phyloP scores from a whole-genome alignment of 192 early-diverging fungal genomes.

The Geranomyces variabilis region DNA sequence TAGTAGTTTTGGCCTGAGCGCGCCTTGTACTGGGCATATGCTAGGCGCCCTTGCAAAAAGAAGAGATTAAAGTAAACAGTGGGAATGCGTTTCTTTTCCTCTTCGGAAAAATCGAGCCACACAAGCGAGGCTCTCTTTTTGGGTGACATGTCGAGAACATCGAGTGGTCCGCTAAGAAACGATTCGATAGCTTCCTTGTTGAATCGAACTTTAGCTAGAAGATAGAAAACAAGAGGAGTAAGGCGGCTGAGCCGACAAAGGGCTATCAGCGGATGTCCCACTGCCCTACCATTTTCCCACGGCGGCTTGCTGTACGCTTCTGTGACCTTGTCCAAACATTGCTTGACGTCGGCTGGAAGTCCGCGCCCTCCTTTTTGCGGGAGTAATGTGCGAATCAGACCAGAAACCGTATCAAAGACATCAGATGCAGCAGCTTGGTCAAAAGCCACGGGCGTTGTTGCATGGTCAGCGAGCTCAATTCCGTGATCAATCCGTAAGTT shows the following conservation, averaged over 20 bases:
- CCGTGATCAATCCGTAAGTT: conserved; percentile 40
- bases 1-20: conserved; percentile 30
- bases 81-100: neutral
- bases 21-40: conserved; percentile 51
- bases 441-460: conserved; percentile 48
- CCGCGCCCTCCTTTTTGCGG: conserved; percentile 35
- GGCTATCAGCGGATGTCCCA: neutral
- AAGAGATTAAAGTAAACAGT: conserved; percentile 61
- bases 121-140: neutral
- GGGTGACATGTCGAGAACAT: conserved; percentile 1
- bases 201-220: conserved; percentile 6
- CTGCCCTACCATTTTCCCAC: conserved; percentile 47
- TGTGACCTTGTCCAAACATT: conserved; percentile 61
- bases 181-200: conserved; percentile 4
- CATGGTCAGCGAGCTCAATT: conserved; percentile 48
- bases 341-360: conserved; percentile 62
- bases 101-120: neutral
- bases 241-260: neutral
- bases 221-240: neutral
- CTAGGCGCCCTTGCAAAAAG: conserved; percentile 60
- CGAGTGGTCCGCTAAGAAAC: neutral
- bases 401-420: conserved; percentile 56
- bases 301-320: conserved; percentile 54
- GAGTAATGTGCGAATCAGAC: conserved; percentile 44
- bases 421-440: conserved; percentile 56